Percentiles rank a stretch among this genome's conserved stretches.
phyloP scores from a whole-genome alignment of 1,139 yeast species.

The Komagataea norvegica region DNA sequence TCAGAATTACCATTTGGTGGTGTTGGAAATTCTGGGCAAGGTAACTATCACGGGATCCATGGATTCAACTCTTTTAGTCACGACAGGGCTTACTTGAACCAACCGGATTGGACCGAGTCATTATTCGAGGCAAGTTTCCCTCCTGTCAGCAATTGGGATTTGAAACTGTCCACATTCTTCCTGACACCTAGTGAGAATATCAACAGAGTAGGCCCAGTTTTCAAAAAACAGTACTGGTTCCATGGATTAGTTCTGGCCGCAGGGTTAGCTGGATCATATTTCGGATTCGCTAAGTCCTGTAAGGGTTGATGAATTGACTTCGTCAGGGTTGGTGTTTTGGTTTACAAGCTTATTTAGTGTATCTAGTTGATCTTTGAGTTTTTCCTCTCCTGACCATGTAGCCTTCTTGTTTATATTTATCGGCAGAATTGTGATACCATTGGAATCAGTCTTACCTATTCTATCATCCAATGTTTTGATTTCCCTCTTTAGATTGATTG shows the following conservation, averaged over 20 bases:
- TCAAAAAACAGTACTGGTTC: conserved; percentile 9
- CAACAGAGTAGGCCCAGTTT: conserved; percentile 19
- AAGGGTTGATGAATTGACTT: neutral
- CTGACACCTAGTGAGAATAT: conserved; percentile 20
- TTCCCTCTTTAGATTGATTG: conserved; percentile 48
- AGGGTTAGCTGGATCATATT: conserved; percentile 13
- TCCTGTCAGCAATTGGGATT: conserved; percentile 46
- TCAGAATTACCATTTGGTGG: conserved; percentile 90
- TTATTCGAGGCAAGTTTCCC: conserved; percentile 62
- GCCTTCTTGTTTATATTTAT: conserved; percentile 60
- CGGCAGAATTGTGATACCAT: conserved; percentile 52
- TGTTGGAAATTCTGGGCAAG: conserved; percentile 75
- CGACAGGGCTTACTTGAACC: conserved; percentile 63
- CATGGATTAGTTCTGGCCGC: conserved; percentile 9
- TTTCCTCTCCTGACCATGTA: conserved; percentile 48
- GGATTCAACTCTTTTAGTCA: conserved; percentile 77
- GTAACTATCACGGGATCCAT: conserved; percentile 73
- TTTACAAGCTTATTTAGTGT: conserved; percentile 22
- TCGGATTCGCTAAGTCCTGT: conserved; percentile 12
- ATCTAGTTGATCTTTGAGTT: conserved; percentile 33
- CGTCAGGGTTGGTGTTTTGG: conserved; percentile 9
- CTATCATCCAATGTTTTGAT: conserved; percentile 55
- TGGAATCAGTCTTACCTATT: conserved; percentile 40
- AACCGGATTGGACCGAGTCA: conserved; percentile 63
- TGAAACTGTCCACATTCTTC: conserved; percentile 16